A percentile compares a stretch with the other conserved stretches of the same genome.
Evolutionary conservation across 345 rosid species (phyloP).

Genomic region (Eucalyptus albens): DNA sequence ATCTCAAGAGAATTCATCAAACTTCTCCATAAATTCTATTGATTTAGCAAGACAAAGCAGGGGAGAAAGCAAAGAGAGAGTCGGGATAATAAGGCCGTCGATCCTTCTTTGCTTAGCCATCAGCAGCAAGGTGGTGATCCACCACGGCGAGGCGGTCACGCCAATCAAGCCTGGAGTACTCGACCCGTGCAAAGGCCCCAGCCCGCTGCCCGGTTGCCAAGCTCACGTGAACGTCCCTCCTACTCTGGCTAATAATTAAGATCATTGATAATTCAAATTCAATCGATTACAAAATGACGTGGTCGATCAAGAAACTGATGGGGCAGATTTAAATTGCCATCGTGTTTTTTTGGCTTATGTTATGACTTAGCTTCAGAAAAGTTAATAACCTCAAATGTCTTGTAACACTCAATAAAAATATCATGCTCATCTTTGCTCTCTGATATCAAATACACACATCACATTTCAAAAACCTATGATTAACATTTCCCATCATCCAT

Average conservation of each 20-base stretch:
- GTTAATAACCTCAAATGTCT: accelerated
- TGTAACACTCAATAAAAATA: neutral
- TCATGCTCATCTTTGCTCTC: accelerated
- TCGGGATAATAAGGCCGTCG: neutral
- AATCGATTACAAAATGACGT: too few relatives aligned
- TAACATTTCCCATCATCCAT: accelerated
- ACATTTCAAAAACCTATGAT: accelerated
- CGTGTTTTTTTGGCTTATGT: accelerated
- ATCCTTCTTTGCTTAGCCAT: neutral
- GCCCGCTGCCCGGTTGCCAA: accelerated
- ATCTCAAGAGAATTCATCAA: too few relatives aligned
- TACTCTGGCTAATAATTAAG: accelerated
- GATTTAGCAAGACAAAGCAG: too few relatives aligned
- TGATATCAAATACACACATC: accelerated
- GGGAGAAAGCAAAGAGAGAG: too few relatives aligned
- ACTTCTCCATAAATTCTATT: too few relatives aligned
- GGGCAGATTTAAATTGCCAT: neutral
- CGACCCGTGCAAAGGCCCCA: neutral
- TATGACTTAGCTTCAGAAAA: too few relatives aligned
- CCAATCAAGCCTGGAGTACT: neutral
- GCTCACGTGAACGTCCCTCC: accelerated
- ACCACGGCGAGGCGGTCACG: neutral
- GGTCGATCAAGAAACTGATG: accelerated
- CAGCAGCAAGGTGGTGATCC: neutral
- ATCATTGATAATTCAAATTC: accelerated